These are phyloP conservation scores for Penicillium glabrum DNA, from an alignment of 2,329 filamentous ascomycete genomes.

Conservation along the genomic window DNA sequence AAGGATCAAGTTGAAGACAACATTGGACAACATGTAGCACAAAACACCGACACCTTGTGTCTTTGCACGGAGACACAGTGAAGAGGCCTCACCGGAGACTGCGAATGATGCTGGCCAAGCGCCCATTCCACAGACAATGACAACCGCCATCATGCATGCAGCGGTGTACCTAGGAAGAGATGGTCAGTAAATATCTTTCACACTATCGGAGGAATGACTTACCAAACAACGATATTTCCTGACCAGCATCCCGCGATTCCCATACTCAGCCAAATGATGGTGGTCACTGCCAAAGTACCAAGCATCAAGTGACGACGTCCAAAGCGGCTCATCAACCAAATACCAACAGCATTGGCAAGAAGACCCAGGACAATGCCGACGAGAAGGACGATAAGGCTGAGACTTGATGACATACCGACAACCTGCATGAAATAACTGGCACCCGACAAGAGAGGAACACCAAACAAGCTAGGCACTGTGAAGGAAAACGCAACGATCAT, in stretches of 20 bases:
- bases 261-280: conserved; percentile 46
- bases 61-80: conserved; percentile 39
- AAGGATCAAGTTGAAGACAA: conserved; percentile 48
- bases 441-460: conserved; percentile 46
- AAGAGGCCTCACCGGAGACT: conserved; percentile 36
- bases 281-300: conserved; percentile 25
- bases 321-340: conserved; percentile 46
- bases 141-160: conserved; percentile 46
- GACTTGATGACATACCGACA: conserved; percentile 30
- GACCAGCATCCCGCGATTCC: conserved; percentile 50
- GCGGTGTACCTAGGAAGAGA: conserved; percentile 38
- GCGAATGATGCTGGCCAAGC: conserved; percentile 40
- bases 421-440: conserved; percentile 43
- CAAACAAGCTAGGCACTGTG: conserved; percentile 47
- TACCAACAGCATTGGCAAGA: conserved; percentile 44
- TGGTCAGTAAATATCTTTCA: not conserved
- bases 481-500: conserved; percentile 41
- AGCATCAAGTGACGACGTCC: conserved; percentile 40
- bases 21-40: conserved; percentile 40
- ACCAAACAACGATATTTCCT: conserved; percentile 43
- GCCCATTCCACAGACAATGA: conserved; percentile 38
- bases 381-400: conserved; percentile 46
- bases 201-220: not conserved
- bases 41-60: conserved; percentile 45
- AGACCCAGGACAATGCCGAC: conserved; percentile 49